Base-by-base conservation (phyloP, 1,139 yeast species). In the Hyphopichia khmerensis region DNA sequence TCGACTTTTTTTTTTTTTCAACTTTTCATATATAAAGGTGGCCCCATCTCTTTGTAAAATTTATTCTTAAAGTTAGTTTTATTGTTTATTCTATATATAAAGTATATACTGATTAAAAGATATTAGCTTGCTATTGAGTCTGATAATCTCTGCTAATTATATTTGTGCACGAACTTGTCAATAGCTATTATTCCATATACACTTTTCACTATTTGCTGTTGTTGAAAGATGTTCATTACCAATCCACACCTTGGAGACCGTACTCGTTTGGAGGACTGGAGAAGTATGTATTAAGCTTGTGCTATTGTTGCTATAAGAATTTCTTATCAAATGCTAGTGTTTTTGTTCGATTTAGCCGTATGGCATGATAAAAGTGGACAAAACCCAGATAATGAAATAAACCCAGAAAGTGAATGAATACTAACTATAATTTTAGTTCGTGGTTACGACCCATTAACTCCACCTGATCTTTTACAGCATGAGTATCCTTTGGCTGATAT, bases 381-480 rank as follows among this genome's bases (percentile, higher is more conserved):
- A 21, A 21, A 21, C 29, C 29, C 29, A 26, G n/a, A n/a, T n/a
- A n/a, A n/a, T n/a, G n/a, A n/a, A n/a, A n/a, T n/a, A n/a, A n/a
- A n/a, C n/a, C n/a, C n/a, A n/a, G n/a, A n/a, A n/a, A n/a, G n/a
- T n/a, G n/a, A n/a, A n/a, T n/a, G n/a, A n/a, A n/a, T 50, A 55
- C 57, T 55, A 52, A 53, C 57, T n/a, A 13, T 14, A 8, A 11
- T 21, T 39, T 5, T 47, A 65, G 70, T 65, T 46, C 65, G 69
- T 50, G 96, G 95, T 46, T 90, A 89, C 79, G 95, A 89, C 57
- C 97, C 97, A 19, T 72, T 90, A 51, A 84, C 88, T 36, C 85
- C 96, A 1, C 98, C 98, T 41, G 95, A 89, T 39, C 74, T 88
- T 45, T 72, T 90, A 43, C 91, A 87, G 59, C 80, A 80, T 51